Evolutionary conservation across 257 asterid species (phyloP).

Genomic region (Penstemon newberryi): DNA sequence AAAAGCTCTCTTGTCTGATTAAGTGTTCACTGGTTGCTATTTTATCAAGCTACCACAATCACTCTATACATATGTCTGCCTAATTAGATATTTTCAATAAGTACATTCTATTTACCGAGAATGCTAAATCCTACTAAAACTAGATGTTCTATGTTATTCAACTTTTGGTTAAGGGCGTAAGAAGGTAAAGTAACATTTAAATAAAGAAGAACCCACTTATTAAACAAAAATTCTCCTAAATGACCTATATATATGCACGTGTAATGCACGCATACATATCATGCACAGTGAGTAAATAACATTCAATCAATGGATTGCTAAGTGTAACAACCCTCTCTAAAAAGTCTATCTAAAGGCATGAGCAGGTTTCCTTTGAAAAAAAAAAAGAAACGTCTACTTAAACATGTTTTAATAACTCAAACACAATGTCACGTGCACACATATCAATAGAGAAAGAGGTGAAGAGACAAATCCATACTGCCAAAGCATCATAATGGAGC

Average conservation of each 20-base stretch:
- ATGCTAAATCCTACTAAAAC: background rate
- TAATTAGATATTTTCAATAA: background rate
- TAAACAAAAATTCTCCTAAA: background rate
- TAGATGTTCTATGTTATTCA: background rate
- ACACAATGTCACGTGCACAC: background rate
- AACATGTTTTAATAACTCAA: background rate
- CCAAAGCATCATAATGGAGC: conserved; percentile 94
- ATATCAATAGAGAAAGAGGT: conserved; percentile 16
- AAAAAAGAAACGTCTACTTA: background rate
- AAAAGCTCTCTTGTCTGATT: background rate
- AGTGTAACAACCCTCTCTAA: background rate
- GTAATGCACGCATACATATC: background rate
- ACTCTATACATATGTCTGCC: background rate
- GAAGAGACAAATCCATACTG: conserved; percentile 53
- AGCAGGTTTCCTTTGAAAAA: background rate
- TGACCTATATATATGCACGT: conserved; percentile 7
- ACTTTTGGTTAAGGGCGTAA: background rate
- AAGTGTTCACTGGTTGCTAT: background rate
- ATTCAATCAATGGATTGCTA: background rate
- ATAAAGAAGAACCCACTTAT: conserved; percentile 1
- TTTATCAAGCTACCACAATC: background rate
- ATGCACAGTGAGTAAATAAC: conserved; percentile 9
- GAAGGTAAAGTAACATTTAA: background rate
- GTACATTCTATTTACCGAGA: background rate
- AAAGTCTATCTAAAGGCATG: background rate